Evolutionary conservation across 495 filamentous ascomycete species (phyloP), one percentile per base, ranked within the genome.

Genomic region (Penicillium egyptiacum): DNA sequence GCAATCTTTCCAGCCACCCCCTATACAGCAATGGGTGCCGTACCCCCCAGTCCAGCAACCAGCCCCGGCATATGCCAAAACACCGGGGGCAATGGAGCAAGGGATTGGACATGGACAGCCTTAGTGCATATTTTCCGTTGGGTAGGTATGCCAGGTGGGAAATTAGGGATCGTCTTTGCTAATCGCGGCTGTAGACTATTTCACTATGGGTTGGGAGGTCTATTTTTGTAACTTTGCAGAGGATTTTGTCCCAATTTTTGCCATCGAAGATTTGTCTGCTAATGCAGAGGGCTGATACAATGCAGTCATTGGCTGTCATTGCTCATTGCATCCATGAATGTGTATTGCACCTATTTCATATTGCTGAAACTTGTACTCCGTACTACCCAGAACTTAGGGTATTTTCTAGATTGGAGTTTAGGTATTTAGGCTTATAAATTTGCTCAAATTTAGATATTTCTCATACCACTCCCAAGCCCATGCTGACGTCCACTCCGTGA

Each of bases 1-100:
- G 12, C 4, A 50, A 3, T 35, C 50, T 5, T 55, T 59, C 19
- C 56, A 48, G 19, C 50, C 57, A 39, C 50, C 44, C 11, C 57
- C 50, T 40, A 42, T 59, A 55, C 57, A 59, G 22, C 50, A 59
- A 33, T 59, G 57, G 57, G 25, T 55, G 30, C 43, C 53, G 20
- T 55, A 55, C 19, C 47, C 43, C 3, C 53, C 53, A 2, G 42
- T 55, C 3, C 53, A 55, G 26, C 53, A 55, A 25, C 53, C 53
- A 14, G 53, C 43, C 4, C 53, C 43, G 4, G 42, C 26, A 14
- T 55, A 55, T 55, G 31, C 14, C 8, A 55, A 55, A 25, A 47
- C 30, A 17, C 53, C 53, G 4, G 53, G 43, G 22, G 20, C 8
- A n/a, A 46, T 46, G 42, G 53, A 55, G 23, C 43, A 55, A 11